Base-by-base conservation (phyloP, 2,329 filamentous ascomycete genomes). In the Grosmannia clavigera region DNA sequence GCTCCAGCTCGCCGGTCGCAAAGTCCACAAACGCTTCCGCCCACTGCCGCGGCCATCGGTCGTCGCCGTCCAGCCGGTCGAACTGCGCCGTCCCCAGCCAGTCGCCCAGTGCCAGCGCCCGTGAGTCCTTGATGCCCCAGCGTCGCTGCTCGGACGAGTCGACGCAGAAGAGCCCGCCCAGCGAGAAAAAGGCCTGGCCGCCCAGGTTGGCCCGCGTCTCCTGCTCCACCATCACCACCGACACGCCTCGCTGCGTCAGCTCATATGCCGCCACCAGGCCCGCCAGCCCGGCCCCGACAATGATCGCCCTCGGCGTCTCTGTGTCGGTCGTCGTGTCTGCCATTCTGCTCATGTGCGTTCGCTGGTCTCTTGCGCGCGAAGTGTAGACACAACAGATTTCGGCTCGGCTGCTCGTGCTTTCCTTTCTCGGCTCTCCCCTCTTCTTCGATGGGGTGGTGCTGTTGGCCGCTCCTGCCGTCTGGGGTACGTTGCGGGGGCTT, bases 1-100 rank as follows among this genome's bases (percentile, higher is more conserved):
- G 62, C 70, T 84, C 81, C 75, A 85, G 77, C 64, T 78, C 79
- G 65, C 81, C 78, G 2, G 78, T 70, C 1, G 82, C 81, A 67
- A 85, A 85, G 69, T 84, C 71, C 58, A 85, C 81, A 69, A 84
- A 85, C 0, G 82, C 82, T 67, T 82, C 76, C n/a, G 82, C 82
- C 82, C 82, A 85, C 57, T 74, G 71, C 10, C 77, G 75, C 50
- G 82, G 81, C 82, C 82, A 85, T 66, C 71, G 68, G 68, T 85
- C 82, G 59, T 82, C 77, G 29, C 68, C 65, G 29, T 62, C 64
- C 19, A 78, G 75, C 52, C 81, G 80, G 66, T 85, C 82, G 67
- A 85, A 85, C 59, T 72, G 71, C 1, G 82, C 82, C 1, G 78
- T 79, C 56, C 75, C 76, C 55, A 83, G 64, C 82, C 82, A 85